phyloP scores from a whole-genome alignment of 768 basidiomycete genomes.

The Collybiopsis luxurians region DNA sequence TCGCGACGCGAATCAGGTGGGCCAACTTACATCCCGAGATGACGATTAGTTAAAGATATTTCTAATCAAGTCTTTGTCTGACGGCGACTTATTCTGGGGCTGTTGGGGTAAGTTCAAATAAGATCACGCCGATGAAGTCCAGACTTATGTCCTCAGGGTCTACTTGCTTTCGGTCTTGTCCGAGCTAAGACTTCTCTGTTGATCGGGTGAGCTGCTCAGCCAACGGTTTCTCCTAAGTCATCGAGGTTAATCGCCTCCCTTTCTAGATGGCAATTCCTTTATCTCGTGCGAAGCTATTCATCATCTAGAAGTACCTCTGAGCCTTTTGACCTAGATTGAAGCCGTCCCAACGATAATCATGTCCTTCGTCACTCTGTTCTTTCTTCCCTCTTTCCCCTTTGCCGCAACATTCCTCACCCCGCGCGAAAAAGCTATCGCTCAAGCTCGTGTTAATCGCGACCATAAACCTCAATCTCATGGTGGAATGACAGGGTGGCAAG shows the following conservation, averaged over 20 bases:
- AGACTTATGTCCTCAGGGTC: conserved; percentile 35
- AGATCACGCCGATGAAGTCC: background rate
- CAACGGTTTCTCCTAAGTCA: background rate
- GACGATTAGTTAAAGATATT: background rate
- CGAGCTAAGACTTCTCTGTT: conserved; percentile 44
- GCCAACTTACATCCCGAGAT: background rate
- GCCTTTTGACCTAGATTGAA: conserved; percentile 39
- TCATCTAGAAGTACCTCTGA: background rate
- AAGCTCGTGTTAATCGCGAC: conserved; percentile 52
- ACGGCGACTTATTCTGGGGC: conserved; percentile 57
- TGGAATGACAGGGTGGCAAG: conserved; percentile 54
- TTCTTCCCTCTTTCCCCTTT: conserved; percentile 57
- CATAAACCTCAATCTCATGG: conserved; percentile 58
- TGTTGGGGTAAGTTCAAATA: conserved; percentile 36
- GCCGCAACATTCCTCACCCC: conserved; percentile 49
- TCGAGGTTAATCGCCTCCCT: background rate
- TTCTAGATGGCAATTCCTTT: conserved; percentile 56
- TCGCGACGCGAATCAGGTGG: conserved; percentile 49
- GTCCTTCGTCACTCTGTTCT: conserved; percentile 44
- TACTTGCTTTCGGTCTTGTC: conserved; percentile 56
- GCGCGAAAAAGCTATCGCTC: conserved; percentile 52
- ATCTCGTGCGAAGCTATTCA: conserved; percentile 32
- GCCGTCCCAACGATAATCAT: conserved; percentile 55
- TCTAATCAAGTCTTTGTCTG: conserved; percentile 49
- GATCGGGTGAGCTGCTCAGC: conserved; percentile 27